These are phyloP conservation scores for Gonapodya prolifera DNA, from an alignment of 192 early-diverging fungal species.

Conservation along the genomic window DNA sequence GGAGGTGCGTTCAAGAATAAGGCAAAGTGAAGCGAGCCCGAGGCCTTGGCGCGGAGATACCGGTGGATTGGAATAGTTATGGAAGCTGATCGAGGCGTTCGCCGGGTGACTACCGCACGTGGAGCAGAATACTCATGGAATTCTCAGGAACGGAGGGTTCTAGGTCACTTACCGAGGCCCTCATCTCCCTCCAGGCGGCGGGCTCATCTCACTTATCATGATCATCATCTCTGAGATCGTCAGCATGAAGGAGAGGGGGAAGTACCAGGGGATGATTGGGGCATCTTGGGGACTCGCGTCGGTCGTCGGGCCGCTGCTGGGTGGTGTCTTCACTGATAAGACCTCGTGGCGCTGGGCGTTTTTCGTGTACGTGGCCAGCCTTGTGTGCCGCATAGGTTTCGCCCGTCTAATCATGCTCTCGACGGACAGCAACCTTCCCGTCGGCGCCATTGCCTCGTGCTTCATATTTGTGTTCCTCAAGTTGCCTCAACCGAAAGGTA, in stretches of 20 bases:
- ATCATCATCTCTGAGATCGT: constrained; percentile 30
- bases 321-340: constrained; percentile 44
- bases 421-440: constrained; percentile 32
- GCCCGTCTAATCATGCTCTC: too few species aligned
- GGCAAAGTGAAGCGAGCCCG: too few species aligned
- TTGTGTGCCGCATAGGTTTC: too few species aligned
- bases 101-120: too few species aligned
- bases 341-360: constrained; percentile 30
- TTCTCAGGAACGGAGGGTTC: neutral
- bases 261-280: constrained; percentile 26
- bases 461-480: constrained; percentile 30
- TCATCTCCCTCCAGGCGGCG: constrained; percentile 8
- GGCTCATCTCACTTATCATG: constrained; percentile 27
- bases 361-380: neutral
- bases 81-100: too few species aligned
- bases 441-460: constrained; percentile 33
- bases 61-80: too few species aligned
- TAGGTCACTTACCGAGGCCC: neutral
- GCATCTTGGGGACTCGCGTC: constrained; percentile 36
- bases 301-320: constrained; percentile 40
- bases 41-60: too few species aligned
- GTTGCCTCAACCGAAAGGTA: constrained; percentile 4
- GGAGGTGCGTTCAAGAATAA: too few species aligned
- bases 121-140: too few species aligned
- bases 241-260: constrained; percentile 14